Evolutionary conservation across 495 filamentous ascomycete species (phyloP), one percentile per base, ranked within the genome.

Genomic region (Pseudoneurospora amorphoporcata): DNA sequence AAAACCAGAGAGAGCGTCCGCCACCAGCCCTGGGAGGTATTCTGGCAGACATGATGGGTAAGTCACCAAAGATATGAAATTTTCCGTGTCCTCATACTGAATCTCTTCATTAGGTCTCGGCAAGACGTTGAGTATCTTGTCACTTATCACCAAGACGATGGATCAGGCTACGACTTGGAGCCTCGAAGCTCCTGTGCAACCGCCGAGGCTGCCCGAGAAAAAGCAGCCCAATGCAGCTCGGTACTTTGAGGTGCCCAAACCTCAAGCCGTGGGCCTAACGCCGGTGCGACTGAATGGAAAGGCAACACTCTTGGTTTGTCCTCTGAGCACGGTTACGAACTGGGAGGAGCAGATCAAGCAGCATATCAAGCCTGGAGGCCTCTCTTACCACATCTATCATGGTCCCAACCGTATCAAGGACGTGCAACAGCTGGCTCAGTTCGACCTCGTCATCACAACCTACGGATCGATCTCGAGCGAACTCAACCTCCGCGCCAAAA

Each of bases 21-120:
- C 83, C 87, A 0, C 88, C 94, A 72, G 86, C 88, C 0, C 83
- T 90, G 1, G 95, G 95, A 9, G 95, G 95, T n/a, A 91, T 99
- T 39, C 83, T 99, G 29, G 95, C 95, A 8, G 95, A 99, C 78
- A 94, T 97, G 91, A 99, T 99, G 95, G 95, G 53, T 61, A 61
- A 61, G 53, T 61, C 10, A 5, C 10, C 4, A 0, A 29, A 45
- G 43, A 43, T 43, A 5, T 42, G 39, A 4, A n/a, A 16, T 16
- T 43, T 43, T 14, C 4, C 14, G 41, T 40, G 14, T 43, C 6
- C 14, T 43, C 3, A 40, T 12, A n/a, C 41, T 43, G 40, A 43
- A 10, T 43, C 2, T 43, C 0, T 42, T 10, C 14, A 43, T 3
- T 17, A 43, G 53, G 95, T 43, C 83, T 99, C 17, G 95, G 95